Conservation (phyloP, 2,329 filamentous ascomycete genomes). For the Thermomyces lanuginosus region DNA sequence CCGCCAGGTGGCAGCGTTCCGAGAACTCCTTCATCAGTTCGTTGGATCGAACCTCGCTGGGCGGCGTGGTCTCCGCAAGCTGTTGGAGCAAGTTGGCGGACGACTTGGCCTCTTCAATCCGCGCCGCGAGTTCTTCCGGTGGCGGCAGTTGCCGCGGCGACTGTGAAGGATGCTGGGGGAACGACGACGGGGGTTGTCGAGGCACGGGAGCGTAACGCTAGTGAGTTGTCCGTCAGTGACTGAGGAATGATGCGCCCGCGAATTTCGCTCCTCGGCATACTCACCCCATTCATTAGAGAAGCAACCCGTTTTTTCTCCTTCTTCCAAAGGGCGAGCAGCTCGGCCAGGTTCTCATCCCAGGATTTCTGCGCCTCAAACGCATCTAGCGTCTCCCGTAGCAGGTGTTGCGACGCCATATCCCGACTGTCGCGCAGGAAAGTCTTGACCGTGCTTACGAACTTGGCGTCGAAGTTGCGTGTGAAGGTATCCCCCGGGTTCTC, state of each 20-base stretch:
- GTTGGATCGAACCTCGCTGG: conserved; percentile 57
- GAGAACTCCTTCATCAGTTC: conserved; percentile 90
- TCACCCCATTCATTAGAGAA: conserved; percentile 17
- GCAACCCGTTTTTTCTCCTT: conserved; percentile 60
- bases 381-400: conserved; percentile 74
- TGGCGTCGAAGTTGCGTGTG: conserved; percentile 74
- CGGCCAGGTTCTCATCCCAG: conserved; percentile 55
- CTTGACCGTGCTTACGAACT: conserved; percentile 63
- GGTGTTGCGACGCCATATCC: conserved; percentile 65
- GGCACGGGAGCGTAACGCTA: too few species aligned
- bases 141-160: conserved; percentile 41
- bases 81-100: conserved; percentile 86
- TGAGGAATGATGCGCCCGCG: background rate
- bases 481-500: conserved; percentile 87
- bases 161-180: conserved; percentile 8
- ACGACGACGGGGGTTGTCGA: conserved; percentile 9
- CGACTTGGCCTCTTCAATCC: conserved; percentile 78
- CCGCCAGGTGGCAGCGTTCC: conserved; percentile 67
- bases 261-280: conserved; percentile 11
- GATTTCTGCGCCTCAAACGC: conserved; percentile 55
- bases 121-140: conserved; percentile 59
- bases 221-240: conserved; percentile 2
- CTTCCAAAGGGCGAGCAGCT: conserved; percentile 72
- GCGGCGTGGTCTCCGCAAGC: conserved; percentile 70
- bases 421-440: conserved; percentile 53